Conservation (phyloP, 2,329 filamentous ascomycete species). For the Apiospora aurea region DNA sequence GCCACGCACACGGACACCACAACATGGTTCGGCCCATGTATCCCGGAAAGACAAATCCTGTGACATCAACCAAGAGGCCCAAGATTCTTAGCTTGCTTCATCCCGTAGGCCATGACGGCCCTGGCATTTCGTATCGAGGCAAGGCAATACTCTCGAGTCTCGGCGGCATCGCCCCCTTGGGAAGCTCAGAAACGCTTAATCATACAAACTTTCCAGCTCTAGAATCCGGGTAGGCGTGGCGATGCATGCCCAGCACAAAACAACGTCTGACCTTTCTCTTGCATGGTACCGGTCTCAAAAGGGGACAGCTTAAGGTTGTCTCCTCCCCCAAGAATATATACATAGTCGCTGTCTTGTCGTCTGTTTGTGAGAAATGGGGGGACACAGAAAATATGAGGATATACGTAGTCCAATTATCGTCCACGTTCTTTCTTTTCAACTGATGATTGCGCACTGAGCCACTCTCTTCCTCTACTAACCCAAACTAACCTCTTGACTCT, state of each 20-base stretch:
- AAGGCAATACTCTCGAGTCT: neutral
- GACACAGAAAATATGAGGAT: neutral
- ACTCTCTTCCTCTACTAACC: neutral
- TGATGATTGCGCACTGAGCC: neutral
- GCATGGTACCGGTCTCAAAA: neutral
- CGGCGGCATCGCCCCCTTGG: neutral
- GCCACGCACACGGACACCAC: neutral
- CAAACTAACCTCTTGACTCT: neutral
- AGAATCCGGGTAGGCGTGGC: neutral
- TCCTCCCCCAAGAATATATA: neutral
- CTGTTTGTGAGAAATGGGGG: neutral
- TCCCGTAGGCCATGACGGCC: neutral
- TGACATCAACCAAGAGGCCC: conserved; percentile 16
- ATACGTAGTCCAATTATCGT: neutral
- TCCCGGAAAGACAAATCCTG: conserved; percentile 16
- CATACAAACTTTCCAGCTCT: neutral
- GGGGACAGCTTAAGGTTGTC: neutral
- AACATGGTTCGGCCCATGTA: neutral
- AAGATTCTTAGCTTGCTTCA: conserved; percentile 23
- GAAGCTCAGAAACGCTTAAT: neutral
- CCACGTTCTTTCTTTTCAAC: neutral
- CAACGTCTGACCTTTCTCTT: neutral
- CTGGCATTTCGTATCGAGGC: conserved; percentile 3
- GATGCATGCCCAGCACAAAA: neutral
- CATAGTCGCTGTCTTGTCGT: neutral